A percentile compares a stretch with the other conserved stretches of the same genome.
These are phyloP conservation scores for Podaxis rugospora DNA, from an alignment of 768 basidiomycete genomes.

Conservation along the genomic window DNA sequence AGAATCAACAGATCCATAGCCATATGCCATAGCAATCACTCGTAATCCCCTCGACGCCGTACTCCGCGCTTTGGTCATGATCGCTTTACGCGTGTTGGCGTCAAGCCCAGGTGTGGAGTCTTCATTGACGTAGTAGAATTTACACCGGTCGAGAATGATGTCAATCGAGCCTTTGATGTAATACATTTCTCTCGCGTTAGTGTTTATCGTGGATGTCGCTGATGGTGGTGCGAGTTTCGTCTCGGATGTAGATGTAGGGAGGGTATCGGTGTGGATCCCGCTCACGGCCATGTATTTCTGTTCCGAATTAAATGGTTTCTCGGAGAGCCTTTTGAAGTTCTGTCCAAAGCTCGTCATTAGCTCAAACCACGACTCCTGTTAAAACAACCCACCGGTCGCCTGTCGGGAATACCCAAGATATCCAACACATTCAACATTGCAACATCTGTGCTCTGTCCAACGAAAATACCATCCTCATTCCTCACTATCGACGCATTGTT, in stretches of 20 bases:
- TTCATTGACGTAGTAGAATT: conserved; percentile 85
- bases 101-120: conserved; percentile 85
- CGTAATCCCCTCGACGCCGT: conserved; percentile 77
- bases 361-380: background rate
- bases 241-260: conserved; percentile 17
- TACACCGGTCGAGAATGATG: conserved; percentile 78
- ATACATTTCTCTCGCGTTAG: conserved; percentile 61
- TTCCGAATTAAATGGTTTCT: conserved; percentile 91
- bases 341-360: conserved; percentile 22
- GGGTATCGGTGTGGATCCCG: conserved; percentile 52
- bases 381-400: conserved; percentile 52
- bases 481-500: conserved; percentile 72
- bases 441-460: conserved; percentile 92
- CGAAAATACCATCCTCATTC: conserved; percentile 67
- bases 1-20: conserved; percentile 56
- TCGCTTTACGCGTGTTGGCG: conserved; percentile 56
- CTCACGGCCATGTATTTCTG: conserved; percentile 91
- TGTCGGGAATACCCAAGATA: conserved; percentile 63
- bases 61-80: conserved; percentile 65
- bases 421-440: conserved; percentile 80
- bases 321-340: conserved; percentile 68
- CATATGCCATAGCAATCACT: conserved; percentile 90
- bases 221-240: background rate
- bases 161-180: conserved; percentile 95
- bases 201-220: conserved; percentile 21